Evolutionary conservation across 2,329 filamentous ascomycete genomes (phyloP), one percentile per base, ranked within the genome.

Genomic region (Botryotinia convoluta): DNA sequence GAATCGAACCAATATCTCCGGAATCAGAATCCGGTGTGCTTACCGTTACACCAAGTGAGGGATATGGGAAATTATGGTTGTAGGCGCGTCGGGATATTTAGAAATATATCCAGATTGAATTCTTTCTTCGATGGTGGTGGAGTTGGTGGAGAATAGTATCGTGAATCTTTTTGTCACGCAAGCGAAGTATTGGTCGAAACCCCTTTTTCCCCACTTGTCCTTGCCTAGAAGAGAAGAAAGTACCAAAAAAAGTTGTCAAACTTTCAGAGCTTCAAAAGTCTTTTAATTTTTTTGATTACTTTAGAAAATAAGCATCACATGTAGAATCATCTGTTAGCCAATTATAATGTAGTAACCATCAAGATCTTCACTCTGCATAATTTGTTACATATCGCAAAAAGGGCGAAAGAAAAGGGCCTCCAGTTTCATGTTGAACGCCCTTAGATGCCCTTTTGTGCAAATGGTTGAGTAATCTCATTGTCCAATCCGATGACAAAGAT

Each of bases 1-100:
- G 71, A 72, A 72, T 72, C 71, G 63, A 69, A 69, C 71, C 71
- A 72, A 72, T 60, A 72, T 72, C 71, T 72, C 71, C 71, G 62
- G 71, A 72, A 72, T 72, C 71, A 72, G 71, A 72, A 72, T 72
- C 71, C 71, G 71, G 69, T 32, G 62, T 68, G 70, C 70, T 72
- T 42, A 72, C 62, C 70, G 60, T 72, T 72, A 72, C 62, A 71
- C 60, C 60, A 67, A 54, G 45, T 51, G 45, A 67, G 62, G 62
- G 2, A 3, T 45, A 0, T 20, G 3, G 0, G 45, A 48, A 7
- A 14, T 32, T 3, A 9, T 1, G 6, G 18, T 18, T 32, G 8
- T 9, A 12, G n/a, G 4, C 14, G 0, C n/a, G 3, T 9, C 6
- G 4, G 0, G 3, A 2, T 57, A 29, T 57, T 0, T 57, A 3